phyloP scores from a whole-genome alignment of 1,284 basidiomycete genomes.

The Tremellales sp. region DNA sequence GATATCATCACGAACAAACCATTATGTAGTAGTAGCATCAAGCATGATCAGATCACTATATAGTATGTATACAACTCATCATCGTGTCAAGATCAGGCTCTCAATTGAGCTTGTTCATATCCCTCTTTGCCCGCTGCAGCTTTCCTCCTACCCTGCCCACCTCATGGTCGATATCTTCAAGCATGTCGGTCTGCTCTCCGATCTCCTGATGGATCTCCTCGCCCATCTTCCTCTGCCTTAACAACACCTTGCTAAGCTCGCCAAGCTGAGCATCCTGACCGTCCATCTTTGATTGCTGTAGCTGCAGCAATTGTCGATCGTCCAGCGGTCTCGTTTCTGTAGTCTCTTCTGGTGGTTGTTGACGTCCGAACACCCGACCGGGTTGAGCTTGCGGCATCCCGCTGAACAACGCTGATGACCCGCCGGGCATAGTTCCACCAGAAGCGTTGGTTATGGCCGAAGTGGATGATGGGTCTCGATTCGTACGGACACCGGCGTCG shows the following conservation, averaged over 20 bases:
- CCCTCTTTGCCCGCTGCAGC: constrained; percentile 70
- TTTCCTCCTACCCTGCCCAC: constrained; percentile 73
- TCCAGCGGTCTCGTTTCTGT: constrained; percentile 80
- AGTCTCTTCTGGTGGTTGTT: constrained; percentile 67
- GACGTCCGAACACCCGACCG: constrained; percentile 66
- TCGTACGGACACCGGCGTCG: constrained; percentile 39
- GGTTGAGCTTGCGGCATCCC: constrained; percentile 7
- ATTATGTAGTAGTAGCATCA: no score
- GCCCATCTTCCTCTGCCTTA: constrained; percentile 79
- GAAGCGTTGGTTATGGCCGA: neutral
- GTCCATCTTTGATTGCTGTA: constrained; percentile 75
- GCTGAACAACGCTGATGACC: neutral
- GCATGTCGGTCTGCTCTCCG: constrained; percentile 74
- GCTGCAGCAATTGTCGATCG: constrained; percentile 68
- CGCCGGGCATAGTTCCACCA: constrained; percentile 4
- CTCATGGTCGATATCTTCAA: constrained; percentile 71
- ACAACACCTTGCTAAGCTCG: constrained; percentile 74
- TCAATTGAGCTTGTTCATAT: constrained; percentile 70
- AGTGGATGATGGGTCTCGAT: constrained; percentile 4
- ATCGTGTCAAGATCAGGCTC: no score
- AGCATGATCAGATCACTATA: no score
- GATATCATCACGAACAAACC: no score
- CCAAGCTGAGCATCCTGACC: constrained; percentile 79
- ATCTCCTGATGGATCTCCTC: constrained; percentile 84
- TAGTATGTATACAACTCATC: no score